phyloP scores from a whole-genome alignment of 768 basidiomycete species.

The Mycena vitilis region DNA sequence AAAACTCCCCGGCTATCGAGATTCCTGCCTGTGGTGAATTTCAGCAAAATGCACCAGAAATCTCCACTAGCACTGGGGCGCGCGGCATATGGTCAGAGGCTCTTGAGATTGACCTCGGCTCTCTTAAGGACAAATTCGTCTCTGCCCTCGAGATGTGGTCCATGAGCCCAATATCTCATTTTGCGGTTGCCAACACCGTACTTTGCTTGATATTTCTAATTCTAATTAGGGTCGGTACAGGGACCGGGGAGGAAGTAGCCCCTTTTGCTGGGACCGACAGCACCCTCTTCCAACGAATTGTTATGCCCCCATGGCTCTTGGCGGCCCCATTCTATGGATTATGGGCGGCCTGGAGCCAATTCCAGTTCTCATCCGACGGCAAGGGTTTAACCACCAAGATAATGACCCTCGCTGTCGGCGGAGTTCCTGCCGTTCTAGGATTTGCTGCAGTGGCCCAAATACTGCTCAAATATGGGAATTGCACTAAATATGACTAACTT shows the following conservation, averaged over 20 bases:
- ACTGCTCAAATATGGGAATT: neutral
- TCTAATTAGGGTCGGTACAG: neutral
- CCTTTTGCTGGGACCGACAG: neutral
- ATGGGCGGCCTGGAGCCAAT: neutral
- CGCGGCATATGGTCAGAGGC: too few relatives aligned
- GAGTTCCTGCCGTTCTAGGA: neutral
- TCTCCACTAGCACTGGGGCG: too few relatives aligned
- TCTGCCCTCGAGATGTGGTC: too few relatives aligned
- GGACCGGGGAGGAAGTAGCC: too few relatives aligned
- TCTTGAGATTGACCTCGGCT: too few relatives aligned
- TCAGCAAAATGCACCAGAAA: neutral
- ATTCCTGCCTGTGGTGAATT: neutral
- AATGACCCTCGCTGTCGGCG: neutral
- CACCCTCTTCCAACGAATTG: neutral
- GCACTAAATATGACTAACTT: neutral
- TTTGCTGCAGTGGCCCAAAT: neutral
- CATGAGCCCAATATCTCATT: too few relatives aligned
- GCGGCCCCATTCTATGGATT: neutral
- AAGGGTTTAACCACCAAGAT: neutral
- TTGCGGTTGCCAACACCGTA: neutral
- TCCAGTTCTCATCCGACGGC: neutral
- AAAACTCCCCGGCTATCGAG: neutral
- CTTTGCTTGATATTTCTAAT: neutral
- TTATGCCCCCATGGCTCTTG: neutral
- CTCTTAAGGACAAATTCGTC: too few relatives aligned